These are phyloP conservation scores for Diplogelasinospora grovesii DNA, from an alignment of 495 filamentous ascomycete species.

Conservation along the genomic window DNA sequence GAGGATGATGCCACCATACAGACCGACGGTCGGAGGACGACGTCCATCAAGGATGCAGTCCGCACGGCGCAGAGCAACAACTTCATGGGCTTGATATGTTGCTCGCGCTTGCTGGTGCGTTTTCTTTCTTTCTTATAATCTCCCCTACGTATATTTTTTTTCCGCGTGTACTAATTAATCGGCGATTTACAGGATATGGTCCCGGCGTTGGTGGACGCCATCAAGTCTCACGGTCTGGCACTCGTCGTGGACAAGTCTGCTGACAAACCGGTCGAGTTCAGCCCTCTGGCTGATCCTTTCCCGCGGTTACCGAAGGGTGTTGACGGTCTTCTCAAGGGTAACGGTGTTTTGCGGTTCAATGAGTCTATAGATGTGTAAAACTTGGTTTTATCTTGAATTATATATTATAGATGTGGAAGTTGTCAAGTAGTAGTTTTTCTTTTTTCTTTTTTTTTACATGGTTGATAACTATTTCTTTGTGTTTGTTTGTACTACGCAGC, in stretches of 20 bases:
- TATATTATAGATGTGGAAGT: too few relatives aligned
- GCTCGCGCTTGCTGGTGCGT: slow-evolving; percentile 74
- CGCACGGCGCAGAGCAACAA: slow-evolving; percentile 92
- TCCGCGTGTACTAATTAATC: neutral
- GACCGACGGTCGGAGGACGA: slow-evolving; percentile 62
- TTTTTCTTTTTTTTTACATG: too few relatives aligned
- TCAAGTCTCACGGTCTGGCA: slow-evolving; percentile 89
- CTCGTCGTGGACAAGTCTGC: slow-evolving; percentile 81
- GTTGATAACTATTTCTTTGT: too few relatives aligned
- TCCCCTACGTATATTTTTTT: neutral
- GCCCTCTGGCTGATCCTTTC: slow-evolving; percentile 35
- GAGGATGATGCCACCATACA: slow-evolving; percentile 11
- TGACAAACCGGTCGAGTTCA: slow-evolving; percentile 21
- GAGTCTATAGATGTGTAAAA: slow-evolving; percentile 92
- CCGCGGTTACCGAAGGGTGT: slow-evolving; percentile 55
- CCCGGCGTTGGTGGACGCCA: slow-evolving; percentile 81
- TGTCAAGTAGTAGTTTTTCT: too few relatives aligned
- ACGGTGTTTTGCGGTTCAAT: slow-evolving; percentile 86
- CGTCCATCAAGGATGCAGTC: slow-evolving; percentile 90
- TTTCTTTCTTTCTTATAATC: slow-evolving; percentile 1
- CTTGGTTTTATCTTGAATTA: too few relatives aligned
- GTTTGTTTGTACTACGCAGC: too few relatives aligned
- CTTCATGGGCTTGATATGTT: slow-evolving; percentile 94
- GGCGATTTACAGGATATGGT: slow-evolving; percentile 78
- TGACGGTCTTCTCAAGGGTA: slow-evolving; percentile 76